These are phyloP conservation scores for Ceratocystis huliohia DNA, from an alignment of 2,329 filamentous ascomycete genomes.

Conservation along the genomic window DNA sequence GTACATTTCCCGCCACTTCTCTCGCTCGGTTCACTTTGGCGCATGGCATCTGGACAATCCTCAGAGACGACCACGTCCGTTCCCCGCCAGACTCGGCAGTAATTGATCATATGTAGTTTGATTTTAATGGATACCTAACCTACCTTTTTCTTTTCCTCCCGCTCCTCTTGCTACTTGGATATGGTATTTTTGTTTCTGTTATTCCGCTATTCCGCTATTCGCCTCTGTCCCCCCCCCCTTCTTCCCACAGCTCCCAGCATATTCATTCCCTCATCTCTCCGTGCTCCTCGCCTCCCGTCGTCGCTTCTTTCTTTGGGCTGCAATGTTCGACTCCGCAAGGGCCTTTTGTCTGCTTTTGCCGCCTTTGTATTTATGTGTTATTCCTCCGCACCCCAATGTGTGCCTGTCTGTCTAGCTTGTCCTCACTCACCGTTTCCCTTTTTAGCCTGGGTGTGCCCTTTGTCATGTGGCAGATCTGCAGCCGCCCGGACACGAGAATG, in stretches of 20 bases:
- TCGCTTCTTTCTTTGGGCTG: conserved; percentile 9
- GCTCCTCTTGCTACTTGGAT: not conserved
- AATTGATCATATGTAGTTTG: conserved; percentile 4
- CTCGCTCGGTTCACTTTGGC: not conserved
- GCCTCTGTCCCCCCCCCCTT: not conserved
- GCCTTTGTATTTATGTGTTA: conserved; percentile 14
- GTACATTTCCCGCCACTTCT: not conserved
- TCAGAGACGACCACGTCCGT: no score
- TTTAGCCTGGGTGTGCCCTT: not conserved
- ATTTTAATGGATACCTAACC: conserved; percentile 7
- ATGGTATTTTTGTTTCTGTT: no score
- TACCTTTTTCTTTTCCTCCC: not conserved
- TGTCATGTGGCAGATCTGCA: conserved; percentile 6
- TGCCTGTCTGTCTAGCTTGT: not conserved
- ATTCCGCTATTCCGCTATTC: no score
- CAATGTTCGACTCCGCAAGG: not conserved
- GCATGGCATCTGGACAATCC: not conserved
- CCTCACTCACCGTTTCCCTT: not conserved
- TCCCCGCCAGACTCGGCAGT: no score
- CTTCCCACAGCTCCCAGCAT: not conserved
- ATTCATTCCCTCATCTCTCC: no score
- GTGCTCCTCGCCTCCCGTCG: not conserved
- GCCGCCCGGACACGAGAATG: conserved; percentile 11
- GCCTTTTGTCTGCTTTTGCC: conserved; percentile 5
- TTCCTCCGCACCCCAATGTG: not conserved